Conservation (phyloP, 495 filamentous ascomycete species). For the Annulohypoxylon bovei region DNA sequence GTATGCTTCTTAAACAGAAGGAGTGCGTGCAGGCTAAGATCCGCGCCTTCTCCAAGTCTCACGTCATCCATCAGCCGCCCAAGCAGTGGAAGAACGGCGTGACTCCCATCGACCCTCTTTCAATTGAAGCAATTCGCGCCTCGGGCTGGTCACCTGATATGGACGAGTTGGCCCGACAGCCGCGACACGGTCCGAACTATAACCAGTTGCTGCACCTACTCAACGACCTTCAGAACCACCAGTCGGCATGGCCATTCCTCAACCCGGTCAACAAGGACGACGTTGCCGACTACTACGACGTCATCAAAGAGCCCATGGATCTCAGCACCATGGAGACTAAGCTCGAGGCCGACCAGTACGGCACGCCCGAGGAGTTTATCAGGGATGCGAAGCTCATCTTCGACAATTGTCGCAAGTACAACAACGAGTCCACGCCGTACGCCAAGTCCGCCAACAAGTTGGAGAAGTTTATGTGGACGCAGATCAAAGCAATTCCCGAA, state of each 20-base stretch:
- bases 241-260: conserved; percentile 91
- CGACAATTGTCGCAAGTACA: conserved; percentile 94
- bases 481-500: conserved; percentile 92
- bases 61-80: conserved; percentile 86
- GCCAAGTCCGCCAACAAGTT: conserved; percentile 95
- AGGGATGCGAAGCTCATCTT: conserved; percentile 91
- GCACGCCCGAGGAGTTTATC: conserved; percentile 91
- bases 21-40: conserved; percentile 95
- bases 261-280: conserved; percentile 95
- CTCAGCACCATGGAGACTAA: conserved; percentile 95
- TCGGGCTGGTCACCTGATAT: conserved; percentile 97
- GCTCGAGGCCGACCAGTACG: conserved; percentile 92
- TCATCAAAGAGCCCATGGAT: conserved; percentile 99
- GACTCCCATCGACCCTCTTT: conserved; percentile 79
- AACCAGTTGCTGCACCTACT: conserved; percentile 91
- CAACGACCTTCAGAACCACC: conserved; percentile 94
- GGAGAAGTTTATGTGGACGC: conserved; percentile 96
- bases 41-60: conserved; percentile 85
- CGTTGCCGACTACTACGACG: conserved; percentile 96
- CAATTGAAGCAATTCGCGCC: conserved; percentile 82
- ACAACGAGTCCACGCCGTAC: conserved; percentile 94
- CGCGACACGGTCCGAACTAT: conserved; percentile 97
- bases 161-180: conserved; percentile 95
- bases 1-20: conserved; percentile 97
- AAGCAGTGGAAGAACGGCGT: conserved; percentile 82